Evolutionary conservation across 192 early-diverging fungal species (phyloP), one percentile per base, ranked within the genome.

Genomic region (Dissophora globulifera): DNA sequence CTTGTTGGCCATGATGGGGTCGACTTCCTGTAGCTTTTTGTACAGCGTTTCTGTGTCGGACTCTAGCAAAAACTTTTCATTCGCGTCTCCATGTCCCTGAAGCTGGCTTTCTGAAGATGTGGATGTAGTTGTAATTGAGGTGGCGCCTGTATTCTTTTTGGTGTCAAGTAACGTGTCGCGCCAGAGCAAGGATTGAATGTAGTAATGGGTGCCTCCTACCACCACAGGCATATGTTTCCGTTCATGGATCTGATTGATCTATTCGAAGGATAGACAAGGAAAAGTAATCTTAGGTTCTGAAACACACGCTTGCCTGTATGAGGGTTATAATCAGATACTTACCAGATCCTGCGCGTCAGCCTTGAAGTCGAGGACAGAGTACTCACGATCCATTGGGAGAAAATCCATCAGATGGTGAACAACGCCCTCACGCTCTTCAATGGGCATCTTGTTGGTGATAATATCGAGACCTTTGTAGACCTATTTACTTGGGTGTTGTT

Each of bases 151-250:
- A 54, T 60, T 59, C 62, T 50, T 78, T 35, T 50, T 62, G 26
- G 56, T 59, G 57, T 68, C 74, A 67, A 49, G 90, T 22, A 96
- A 76, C 0, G 88, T 86, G 38, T 94, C 85, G 33, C 86, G 79
- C 86, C 92, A 99, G 33, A 99, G 78, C 5, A 95, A 69, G 2
- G 91, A 90, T 69, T 99, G 97, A 29, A 99, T 89, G 76, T 99
- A 99, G 79, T 99, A 99, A 68, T 97, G 89, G 6, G 96, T 99
- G 41, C 97, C 97, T 33, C 97, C 97, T 8, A 96, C 96, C 8
- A 99, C 80, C 12, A 99, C 89, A 4, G 97, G 94, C 16, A 94
- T 51, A 19, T 84, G 79, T 52, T 89, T 69, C 13, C 92, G 85
- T 22, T 69, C 57, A 50, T 95, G 89, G 32, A 97, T 91, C 20